Base-by-base conservation (phyloP, 2,329 filamentous ascomycete genomes). In the Boeremia lycopersici region DNA sequence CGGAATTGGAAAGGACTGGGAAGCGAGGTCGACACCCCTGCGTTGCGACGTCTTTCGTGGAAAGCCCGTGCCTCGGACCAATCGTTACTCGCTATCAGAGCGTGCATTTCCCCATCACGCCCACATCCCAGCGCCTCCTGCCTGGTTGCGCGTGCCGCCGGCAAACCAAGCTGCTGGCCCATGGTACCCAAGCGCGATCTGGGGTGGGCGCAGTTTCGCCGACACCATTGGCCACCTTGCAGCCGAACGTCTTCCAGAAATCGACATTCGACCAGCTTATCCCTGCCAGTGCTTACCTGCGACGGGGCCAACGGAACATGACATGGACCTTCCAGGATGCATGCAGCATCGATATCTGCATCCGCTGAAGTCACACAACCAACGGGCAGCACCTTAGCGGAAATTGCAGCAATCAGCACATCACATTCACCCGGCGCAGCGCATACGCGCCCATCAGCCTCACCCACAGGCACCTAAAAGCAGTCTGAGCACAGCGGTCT, bases 171-270 rank as follows among this genome's bases (percentile, higher is more conserved):
- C 61, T 54, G 67, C 65, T 68, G 66, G 67, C 64, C 61, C 65
- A 63, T 63, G 62, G 57, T 55, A 56, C 45, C 59, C 64, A 69
- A 68, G 68, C 66, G 64, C 67, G 64, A 72, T 72, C 69, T 67
- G 65, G 67, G 65, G 66, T 61, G 63, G 64, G 55, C 61, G 59
- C 56, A 53, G 55, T 35, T 55, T 23, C 56, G 54, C 29, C 4
- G 35, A 45, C 30, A 23, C 55, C 25, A 71, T 71, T 69, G 63
- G 68, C 54, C 55, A 46, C 17, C 25, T 30, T 29, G 44, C 49
- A 65, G 56, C 62, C 64, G 63, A 72, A 57, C 63, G 65, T 62
- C 66, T 72, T 73, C 68, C 70, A 72, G 70, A 72, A 70, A 69
- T 63, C 67, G 62, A 60, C 58, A 48, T 63, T 57, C 53, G 42